Percentiles rank a stretch among this genome's conserved stretches.
Conservation (phyloP, 2,329 filamentous ascomycete genomes). For the Phaeosphaeriaceae sp. region DNA sequence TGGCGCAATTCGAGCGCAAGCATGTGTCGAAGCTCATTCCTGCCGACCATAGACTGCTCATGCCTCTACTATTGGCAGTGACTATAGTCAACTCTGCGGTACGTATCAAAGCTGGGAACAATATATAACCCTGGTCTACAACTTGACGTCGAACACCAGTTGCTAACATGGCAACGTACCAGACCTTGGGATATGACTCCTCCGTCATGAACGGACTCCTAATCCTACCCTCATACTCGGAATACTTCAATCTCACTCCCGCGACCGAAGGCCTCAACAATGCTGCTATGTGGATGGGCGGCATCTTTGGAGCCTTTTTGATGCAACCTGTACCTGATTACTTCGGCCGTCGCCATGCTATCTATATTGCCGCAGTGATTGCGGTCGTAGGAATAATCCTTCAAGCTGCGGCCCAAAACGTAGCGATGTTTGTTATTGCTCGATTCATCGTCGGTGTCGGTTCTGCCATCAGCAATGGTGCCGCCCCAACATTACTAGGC, state of each 20-base stretch:
- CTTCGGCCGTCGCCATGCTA: slow-evolving; percentile 29
- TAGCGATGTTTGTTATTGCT: slow-evolving; percentile 59
- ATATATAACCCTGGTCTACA: too few species aligned
- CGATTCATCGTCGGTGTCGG: slow-evolving; percentile 61
- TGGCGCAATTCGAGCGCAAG: slow-evolving; percentile 1
- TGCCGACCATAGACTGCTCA: slow-evolving; percentile 1
- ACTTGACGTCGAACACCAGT: background rate
- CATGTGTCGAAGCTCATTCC: slow-evolving; percentile 4
- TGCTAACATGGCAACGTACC: background rate
- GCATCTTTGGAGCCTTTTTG: slow-evolving; percentile 54
- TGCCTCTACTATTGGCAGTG: slow-evolving; percentile 6
- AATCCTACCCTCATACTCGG: slow-evolving; percentile 62
- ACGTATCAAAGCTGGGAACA: too few species aligned
- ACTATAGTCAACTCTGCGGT: slow-evolving; percentile 11
- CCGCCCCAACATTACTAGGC: slow-evolving; percentile 4
- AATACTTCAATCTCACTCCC: slow-evolving; percentile 63
- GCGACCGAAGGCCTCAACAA: slow-evolving; percentile 64
- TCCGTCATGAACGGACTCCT: slow-evolving; percentile 65
- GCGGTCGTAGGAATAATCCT: slow-evolving; percentile 34
- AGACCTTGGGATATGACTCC: slow-evolving; percentile 43
- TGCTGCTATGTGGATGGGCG: slow-evolving; percentile 62
- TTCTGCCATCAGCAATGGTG: slow-evolving; percentile 63
- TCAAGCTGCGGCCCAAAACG: slow-evolving; percentile 58
- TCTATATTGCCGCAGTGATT: too few species aligned
- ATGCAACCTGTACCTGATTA: slow-evolving; percentile 45